Conservation (phyloP, 1,284 basidiomycete species). For the Hypsizygus ulmarius region DNA sequence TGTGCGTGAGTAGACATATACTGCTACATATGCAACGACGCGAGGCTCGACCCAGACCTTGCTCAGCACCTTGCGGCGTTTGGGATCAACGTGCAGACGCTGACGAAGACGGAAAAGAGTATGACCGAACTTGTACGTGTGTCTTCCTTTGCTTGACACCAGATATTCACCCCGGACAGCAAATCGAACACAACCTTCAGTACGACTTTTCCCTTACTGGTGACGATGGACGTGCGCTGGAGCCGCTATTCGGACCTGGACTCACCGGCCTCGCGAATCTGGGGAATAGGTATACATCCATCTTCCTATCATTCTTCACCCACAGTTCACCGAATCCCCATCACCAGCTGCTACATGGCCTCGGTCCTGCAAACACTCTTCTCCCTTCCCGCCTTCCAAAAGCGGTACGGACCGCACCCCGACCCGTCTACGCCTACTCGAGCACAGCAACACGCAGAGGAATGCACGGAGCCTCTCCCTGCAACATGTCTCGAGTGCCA, state of each 20-base stretch:
- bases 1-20: conserved; percentile 69
- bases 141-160: neutral
- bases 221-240: conserved; percentile 86
- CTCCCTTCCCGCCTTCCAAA: conserved; percentile 75
- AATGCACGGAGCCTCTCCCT: conserved; percentile 70
- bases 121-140: conserved; percentile 87
- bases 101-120: conserved; percentile 94
- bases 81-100: conserved; percentile 82
- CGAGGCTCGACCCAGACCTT: conserved; percentile 79
- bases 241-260: conserved; percentile 87
- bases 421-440: too few relatives aligned
- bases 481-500: conserved; percentile 93
- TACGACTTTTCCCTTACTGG: conserved; percentile 94
- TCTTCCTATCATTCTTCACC: neutral
- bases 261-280: conserved; percentile 91
- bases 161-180: conserved; percentile 42
- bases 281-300: conserved; percentile 73
- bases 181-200: conserved; percentile 95
- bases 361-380: conserved; percentile 91
- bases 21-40: conserved; percentile 92
- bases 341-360: conserved; percentile 90
- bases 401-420: conserved; percentile 61
- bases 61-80: conserved; percentile 77
- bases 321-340: neutral
- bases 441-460: conserved; percentile 50